Conservation (phyloP, 192 early-diverging fungal genomes). For the Umbelopsis sp. region DNA sequence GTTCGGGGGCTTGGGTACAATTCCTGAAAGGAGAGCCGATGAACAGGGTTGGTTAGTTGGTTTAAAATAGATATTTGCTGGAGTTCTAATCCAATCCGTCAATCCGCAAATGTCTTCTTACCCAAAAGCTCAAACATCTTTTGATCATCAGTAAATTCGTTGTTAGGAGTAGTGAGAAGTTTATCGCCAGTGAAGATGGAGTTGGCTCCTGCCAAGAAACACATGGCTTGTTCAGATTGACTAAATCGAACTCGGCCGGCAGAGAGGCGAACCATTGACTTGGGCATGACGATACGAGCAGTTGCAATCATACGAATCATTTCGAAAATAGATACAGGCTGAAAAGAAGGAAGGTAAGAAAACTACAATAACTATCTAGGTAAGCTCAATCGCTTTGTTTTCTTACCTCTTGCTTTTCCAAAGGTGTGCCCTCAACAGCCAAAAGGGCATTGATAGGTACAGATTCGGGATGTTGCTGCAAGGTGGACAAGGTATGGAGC, state of each 20-base stretch:
- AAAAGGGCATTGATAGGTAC: conserved; percentile 82
- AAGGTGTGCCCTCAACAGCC: conserved; percentile 80
- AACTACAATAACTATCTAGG: no score
- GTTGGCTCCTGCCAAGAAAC: conserved; percentile 85
- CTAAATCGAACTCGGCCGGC: conserved; percentile 77
- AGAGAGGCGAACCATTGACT: conserved; percentile 75
- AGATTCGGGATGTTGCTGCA: conserved; percentile 74
- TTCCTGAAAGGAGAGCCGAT: conserved; percentile 22
- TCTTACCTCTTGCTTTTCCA: conserved; percentile 66
- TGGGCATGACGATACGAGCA: conserved; percentile 80
- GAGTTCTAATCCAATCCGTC: background rate
- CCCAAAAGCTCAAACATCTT: conserved; percentile 73
- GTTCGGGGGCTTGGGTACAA: conserved; percentile 49
- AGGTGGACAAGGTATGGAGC: conserved; percentile 72
- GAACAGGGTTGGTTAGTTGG: background rate
- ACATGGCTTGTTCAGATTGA: conserved; percentile 64
- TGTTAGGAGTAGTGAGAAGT: conserved; percentile 80
- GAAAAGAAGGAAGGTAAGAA: background rate
- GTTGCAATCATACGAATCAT: conserved; percentile 87
- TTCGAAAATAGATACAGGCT: conserved; percentile 81
- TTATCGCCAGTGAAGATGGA: conserved; percentile 85
- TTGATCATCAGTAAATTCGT: conserved; percentile 68
- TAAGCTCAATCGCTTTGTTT: background rate
- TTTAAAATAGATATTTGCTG: background rate
- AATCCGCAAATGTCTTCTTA: conserved; percentile 26